Conservation (phyloP, 2,329 filamentous ascomycete genomes). For the Trematosphaeria pertusa region DNA sequence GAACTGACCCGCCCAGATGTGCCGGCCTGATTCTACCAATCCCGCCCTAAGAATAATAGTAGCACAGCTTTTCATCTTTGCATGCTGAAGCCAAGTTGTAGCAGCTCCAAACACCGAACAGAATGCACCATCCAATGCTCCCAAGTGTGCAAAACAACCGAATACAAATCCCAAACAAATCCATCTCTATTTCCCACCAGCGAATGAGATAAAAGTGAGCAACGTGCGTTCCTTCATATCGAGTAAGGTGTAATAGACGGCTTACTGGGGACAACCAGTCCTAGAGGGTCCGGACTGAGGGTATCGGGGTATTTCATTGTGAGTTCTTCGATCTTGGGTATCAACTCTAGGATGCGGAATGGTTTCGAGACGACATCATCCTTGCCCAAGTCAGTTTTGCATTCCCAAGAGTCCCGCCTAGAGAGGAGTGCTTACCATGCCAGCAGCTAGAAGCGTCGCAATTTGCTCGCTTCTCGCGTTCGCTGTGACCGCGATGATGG, state of each 20-base stretch:
- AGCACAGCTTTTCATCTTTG: no score
- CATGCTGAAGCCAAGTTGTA: no score
- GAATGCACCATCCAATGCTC: no score
- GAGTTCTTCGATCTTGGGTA: conserved; percentile 60
- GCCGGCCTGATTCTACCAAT: no score
- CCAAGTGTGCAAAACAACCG: no score
- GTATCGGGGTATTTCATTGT: conserved; percentile 30
- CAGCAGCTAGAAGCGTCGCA: conserved; percentile 44
- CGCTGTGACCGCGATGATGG: conserved; percentile 52
- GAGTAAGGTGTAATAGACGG: conserved; percentile 12
- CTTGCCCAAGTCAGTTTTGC: conserved; percentile 25
- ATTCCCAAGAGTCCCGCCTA: background rate
- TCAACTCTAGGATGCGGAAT: conserved; percentile 57
- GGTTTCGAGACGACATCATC: conserved; percentile 60
- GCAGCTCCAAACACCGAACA: no score
- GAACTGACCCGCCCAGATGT: no score
- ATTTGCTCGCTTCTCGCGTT: conserved; percentile 52
- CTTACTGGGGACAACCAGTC: conserved; percentile 10
- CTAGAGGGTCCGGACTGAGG: background rate
- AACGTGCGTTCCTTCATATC: conserved; percentile 8
- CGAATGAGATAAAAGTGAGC: no score
- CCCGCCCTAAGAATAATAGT: no score
- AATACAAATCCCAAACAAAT: no score
- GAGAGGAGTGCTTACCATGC: conserved; percentile 39
- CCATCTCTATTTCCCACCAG: no score